Conservation (phyloP, 768 basidiomycete species). For the Phylloporus scabripes region DNA sequence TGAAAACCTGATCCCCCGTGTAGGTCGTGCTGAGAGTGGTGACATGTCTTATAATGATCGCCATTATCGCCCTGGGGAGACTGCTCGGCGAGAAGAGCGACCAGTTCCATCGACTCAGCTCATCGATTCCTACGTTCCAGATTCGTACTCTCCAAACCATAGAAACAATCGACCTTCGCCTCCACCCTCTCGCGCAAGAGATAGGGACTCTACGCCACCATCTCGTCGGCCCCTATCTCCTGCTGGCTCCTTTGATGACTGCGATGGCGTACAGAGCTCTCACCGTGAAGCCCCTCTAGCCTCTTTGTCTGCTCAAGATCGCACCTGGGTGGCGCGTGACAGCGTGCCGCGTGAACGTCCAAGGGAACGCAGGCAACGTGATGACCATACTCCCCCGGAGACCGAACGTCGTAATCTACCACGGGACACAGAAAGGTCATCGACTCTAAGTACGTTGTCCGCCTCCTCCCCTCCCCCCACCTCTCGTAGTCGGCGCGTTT, state of each 20-base stretch:
- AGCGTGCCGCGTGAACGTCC: conserved; percentile 11
- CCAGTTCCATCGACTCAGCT: conserved; percentile 15
- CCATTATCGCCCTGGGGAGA: conserved; percentile 53
- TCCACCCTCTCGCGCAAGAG: conserved; percentile 22
- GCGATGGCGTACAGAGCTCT: conserved; percentile 15
- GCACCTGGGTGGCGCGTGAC: conserved; percentile 18
- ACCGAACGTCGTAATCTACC: conserved; percentile 22
- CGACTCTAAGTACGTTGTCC: conserved; percentile 45
- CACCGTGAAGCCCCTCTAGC: conserved; percentile 18
- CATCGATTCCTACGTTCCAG: conserved; percentile 26
- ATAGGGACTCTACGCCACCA: conserved; percentile 18
- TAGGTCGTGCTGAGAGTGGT: conserved; percentile 25
- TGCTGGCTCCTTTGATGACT: conserved; percentile 18
- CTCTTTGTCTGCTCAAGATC: conserved; percentile 21
- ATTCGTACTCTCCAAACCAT: conserved; percentile 22
- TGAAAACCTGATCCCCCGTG: conserved; percentile 20
- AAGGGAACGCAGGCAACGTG: conserved; percentile 24
- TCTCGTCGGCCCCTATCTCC: conserved; percentile 23
- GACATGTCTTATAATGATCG: conserved; percentile 54
- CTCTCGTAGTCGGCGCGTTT: conserved; percentile 32
- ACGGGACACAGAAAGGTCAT: conserved; percentile 29
- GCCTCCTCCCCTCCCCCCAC: conserved; percentile 36
- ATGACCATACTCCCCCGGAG: conserved; percentile 17
- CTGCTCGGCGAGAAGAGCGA: conserved; percentile 26
- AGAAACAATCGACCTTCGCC: conserved; percentile 19